Percentiles rank a stretch among this genome's conserved stretches.
Conservation (phyloP, 2,329 filamentous ascomycete species). For the Periglandula ipomoeae region DNA sequence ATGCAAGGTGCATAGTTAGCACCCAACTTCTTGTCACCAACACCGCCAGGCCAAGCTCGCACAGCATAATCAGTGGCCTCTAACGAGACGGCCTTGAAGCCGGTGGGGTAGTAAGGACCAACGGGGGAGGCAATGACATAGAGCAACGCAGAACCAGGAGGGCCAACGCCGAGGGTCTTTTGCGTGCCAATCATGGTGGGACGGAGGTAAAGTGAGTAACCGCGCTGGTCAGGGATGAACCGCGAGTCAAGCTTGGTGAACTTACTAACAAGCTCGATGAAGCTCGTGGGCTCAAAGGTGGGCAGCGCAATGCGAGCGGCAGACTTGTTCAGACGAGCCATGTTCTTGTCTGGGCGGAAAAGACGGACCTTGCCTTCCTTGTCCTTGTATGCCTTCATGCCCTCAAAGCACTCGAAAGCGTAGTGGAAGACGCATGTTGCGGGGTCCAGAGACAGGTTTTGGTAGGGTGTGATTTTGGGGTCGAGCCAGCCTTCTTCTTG, state of each 20-base stretch:
- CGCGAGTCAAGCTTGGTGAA: conserved; percentile 74
- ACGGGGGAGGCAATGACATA: conserved; percentile 95
- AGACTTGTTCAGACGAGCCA: conserved; percentile 88
- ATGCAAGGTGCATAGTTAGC: conserved; percentile 99
- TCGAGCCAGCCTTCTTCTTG: conserved; percentile 72
- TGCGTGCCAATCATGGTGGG: conserved; percentile 98
- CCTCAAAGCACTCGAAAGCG: conserved; percentile 95
- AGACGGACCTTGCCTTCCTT: conserved; percentile 67
- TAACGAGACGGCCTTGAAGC: conserved; percentile 92
- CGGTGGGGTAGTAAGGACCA: conserved; percentile 94
- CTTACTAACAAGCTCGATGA: conserved; percentile 74
- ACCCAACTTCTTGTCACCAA: conserved; percentile 96
- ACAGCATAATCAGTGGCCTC: conserved; percentile 96
- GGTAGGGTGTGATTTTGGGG: conserved; percentile 82
- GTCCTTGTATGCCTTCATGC: conserved; percentile 99
- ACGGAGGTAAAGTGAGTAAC: conserved; percentile 91
- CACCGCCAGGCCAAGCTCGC: conserved; percentile 93
- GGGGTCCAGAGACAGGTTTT: conserved; percentile 93
- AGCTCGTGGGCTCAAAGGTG: conserved; percentile 63
- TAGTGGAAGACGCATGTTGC: conserved; percentile 98
- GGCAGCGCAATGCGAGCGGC: conserved; percentile 86
- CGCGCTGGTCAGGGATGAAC: conserved; percentile 79
- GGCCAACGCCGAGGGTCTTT: conserved; percentile 81
- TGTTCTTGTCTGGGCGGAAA: conserved; percentile 94
- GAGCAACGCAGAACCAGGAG: conserved; percentile 84